Percentiles rank a stretch among this genome's conserved stretches.
phyloP scores from a whole-genome alignment of 2,329 filamentous ascomycete genomes.

The Balansia obtecta region DNA sequence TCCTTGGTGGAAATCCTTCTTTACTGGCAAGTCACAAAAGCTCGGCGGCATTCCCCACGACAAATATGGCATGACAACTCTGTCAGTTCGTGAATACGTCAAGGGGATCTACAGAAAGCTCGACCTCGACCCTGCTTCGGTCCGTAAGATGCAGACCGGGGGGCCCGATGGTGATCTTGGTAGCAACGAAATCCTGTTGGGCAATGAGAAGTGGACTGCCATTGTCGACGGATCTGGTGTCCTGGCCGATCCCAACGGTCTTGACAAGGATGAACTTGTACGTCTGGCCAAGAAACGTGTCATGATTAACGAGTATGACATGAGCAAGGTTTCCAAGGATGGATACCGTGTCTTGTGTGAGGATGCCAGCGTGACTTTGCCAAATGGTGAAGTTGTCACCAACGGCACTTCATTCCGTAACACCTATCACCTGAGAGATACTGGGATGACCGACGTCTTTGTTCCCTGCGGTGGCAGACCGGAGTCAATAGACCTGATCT shows the following conservation, averaged over 20 bases:
- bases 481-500: conserved; percentile 88
- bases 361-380: conserved; percentile 78
- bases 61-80: conserved; percentile 90
- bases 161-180: conserved; percentile 93
- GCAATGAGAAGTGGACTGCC: conserved; percentile 88
- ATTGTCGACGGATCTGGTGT: conserved; percentile 97
- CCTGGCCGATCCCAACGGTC: conserved; percentile 80
- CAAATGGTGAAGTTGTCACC: conserved; percentile 71
- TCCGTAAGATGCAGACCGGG: conserved; percentile 93
- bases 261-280: conserved; percentile 71
- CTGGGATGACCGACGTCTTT: conserved; percentile 70
- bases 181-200: conserved; percentile 92
- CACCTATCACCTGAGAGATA: conserved; percentile 82
- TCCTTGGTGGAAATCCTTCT: conserved; percentile 99
- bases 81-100: conserved; percentile 93
- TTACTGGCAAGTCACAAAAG: conserved; percentile 95
- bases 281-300: conserved; percentile 74
- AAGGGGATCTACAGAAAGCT: conserved; percentile 95
- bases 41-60: conserved; percentile 96
- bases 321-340: conserved; percentile 69
- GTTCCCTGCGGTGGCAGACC: conserved; percentile 94
- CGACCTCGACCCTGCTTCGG: conserved; percentile 69
- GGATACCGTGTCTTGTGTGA: conserved; percentile 91
- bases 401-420: conserved; percentile 97
- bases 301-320: conserved; percentile 85